Evolutionary conservation across 495 filamentous ascomycete species (phyloP).

Genomic region (Usnea hakonensis): DNA sequence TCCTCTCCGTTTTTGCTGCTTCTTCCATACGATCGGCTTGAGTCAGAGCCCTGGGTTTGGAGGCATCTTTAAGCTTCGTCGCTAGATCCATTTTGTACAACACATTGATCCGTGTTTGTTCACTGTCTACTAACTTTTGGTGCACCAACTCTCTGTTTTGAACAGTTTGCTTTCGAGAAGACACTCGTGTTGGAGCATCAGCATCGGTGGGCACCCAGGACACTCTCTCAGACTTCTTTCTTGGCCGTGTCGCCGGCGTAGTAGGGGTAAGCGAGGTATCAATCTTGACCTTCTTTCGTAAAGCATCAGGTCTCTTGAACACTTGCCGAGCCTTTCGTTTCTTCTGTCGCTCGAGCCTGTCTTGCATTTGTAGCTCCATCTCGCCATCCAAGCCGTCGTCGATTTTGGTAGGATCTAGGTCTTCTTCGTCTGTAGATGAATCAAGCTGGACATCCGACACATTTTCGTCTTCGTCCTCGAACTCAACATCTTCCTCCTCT

Average conservation of each 20-base stretch:
- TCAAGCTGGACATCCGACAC: slow-evolving; percentile 70
- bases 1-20: slow-evolving; percentile 72
- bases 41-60: slow-evolving; percentile 73
- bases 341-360: slow-evolving; percentile 42
- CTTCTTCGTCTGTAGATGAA: slow-evolving; percentile 72
- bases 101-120: slow-evolving; percentile 68
- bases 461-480: slow-evolving; percentile 61
- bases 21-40: slow-evolving; percentile 81
- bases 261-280: slow-evolving; percentile 43
- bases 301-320: slow-evolving; percentile 40
- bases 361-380: slow-evolving; percentile 60
- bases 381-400: slow-evolving; percentile 53
- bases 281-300: slow-evolving; percentile 57
- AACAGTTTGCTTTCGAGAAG: slow-evolving; percentile 73
- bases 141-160: slow-evolving; percentile 77
- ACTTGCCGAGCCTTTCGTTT: slow-evolving; percentile 67
- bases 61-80: slow-evolving; percentile 64
- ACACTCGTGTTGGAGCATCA: slow-evolving; percentile 74
- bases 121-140: slow-evolving; percentile 73
- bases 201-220: slow-evolving; percentile 79
- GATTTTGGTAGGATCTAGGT: slow-evolving; percentile 58
- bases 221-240: slow-evolving; percentile 87
- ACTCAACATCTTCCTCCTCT: slow-evolving; percentile 79
- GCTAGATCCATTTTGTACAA: slow-evolving; percentile 83
- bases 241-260: slow-evolving; percentile 52